Percentiles rank a stretch among this genome's conserved stretches.
Conservation (phyloP, 163 green algal species). For the Scenedesmus sp. region DNA sequence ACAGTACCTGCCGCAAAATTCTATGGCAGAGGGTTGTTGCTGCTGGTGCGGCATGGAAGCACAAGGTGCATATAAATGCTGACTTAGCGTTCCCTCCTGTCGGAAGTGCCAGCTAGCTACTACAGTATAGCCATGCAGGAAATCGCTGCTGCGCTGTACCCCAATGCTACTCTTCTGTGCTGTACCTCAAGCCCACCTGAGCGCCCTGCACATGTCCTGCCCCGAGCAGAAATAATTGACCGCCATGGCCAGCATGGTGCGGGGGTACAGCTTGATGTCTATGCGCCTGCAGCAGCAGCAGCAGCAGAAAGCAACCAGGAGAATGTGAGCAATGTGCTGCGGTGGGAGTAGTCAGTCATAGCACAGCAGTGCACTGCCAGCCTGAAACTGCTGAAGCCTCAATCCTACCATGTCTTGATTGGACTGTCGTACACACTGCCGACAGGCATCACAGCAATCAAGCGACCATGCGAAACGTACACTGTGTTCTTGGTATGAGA, state of each 20-base stretch:
- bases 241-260: conserved; percentile 57
- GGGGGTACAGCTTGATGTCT: conserved; percentile 62
- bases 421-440: conserved; percentile 61
- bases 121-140: background rate
- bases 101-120: background rate
- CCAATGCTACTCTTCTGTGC: background rate
- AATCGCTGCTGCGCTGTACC: background rate
- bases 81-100: background rate
- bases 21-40: background rate
- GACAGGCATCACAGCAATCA: background rate
- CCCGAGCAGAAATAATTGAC: conserved; percentile 82
- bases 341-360: background rate
- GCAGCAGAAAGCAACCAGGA: conserved; percentile 2
- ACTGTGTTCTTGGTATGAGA: too few species aligned
- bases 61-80: background rate
- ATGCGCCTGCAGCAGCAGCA: conserved; percentile 47
- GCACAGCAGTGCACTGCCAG: background rate
- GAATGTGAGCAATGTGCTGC: background rate
- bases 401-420: conserved; percentile 4
- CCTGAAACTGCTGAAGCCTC: background rate
- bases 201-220: conserved; percentile 70
- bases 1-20: too few species aligned
- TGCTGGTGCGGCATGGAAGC: background rate
- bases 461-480: too few species aligned
- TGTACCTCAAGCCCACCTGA: conserved; percentile 53